These are phyloP conservation scores for Penicillium crystallinum DNA, from an alignment of 495 filamentous ascomycete genomes.

Conservation along the genomic window DNA sequence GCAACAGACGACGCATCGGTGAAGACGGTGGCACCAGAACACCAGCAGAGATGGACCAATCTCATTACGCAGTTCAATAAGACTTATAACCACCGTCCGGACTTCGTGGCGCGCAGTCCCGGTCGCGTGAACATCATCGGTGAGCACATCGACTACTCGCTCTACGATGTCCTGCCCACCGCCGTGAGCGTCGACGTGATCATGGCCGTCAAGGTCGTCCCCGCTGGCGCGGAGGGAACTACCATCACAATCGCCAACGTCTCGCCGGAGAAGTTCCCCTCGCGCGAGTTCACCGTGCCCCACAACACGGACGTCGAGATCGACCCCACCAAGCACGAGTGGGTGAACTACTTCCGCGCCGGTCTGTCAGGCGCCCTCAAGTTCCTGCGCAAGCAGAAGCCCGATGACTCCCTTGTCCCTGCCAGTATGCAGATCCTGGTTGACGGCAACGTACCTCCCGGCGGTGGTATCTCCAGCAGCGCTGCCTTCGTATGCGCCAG, in stretches of 20 bases:
- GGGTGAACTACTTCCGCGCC: constrained; percentile 98
- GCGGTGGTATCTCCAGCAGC: constrained; percentile 87
- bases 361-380: constrained; percentile 78
- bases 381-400: constrained; percentile 64
- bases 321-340: constrained; percentile 79
- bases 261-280: constrained; percentile 66
- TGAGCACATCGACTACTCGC: constrained; percentile 97
- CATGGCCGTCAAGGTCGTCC: constrained; percentile 69
- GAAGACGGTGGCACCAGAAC: constrained; percentile 30
- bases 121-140: constrained; percentile 98
- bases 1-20: constrained; percentile 42
- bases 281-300: constrained; percentile 70
- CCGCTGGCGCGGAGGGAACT: constrained; percentile 34
- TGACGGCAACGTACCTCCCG: constrained; percentile 86
- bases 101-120: constrained; percentile 85
- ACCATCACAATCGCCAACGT: constrained; percentile 73
- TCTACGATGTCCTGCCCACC: constrained; percentile 94
- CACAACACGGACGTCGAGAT: constrained; percentile 65
- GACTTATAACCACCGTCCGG: constrained; percentile 62
- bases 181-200: constrained; percentile 87
- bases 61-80: constrained; percentile 68
- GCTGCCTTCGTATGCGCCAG: constrained; percentile 91
- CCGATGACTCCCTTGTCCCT: constrained; percentile 50
- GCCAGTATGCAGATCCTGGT: constrained; percentile 82
- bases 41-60: constrained; percentile 59